Conservation (phyloP, 1,139 yeast genomes). For the Lodderomyces margitis region DNA sequence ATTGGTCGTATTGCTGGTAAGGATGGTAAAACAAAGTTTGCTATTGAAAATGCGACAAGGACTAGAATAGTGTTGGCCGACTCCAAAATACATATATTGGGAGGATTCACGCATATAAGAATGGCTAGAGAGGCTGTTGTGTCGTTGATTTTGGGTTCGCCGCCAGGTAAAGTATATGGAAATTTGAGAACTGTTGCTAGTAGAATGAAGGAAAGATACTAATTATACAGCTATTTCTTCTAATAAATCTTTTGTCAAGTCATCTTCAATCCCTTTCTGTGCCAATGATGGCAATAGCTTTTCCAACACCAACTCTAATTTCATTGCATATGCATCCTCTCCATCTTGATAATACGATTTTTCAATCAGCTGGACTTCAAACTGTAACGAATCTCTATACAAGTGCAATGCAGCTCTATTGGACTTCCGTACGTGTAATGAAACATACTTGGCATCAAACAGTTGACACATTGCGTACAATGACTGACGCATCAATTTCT, state of each 20-base stretch:
- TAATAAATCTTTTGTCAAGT: conserved; percentile 41
- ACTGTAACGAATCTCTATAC: conserved; percentile 80
- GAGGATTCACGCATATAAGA: conserved; percentile 94
- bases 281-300: conserved; percentile 59
- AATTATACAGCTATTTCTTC: conserved; percentile 14
- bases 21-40: conserved; percentile 97
- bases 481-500: conserved; percentile 87
- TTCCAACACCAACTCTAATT: conserved; percentile 57
- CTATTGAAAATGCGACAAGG: conserved; percentile 96
- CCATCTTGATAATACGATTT: conserved; percentile 92
- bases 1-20: conserved; percentile 99
- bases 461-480: conserved; percentile 75
- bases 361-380: conserved; percentile 80
- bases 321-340: conserved; percentile 98
- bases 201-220: conserved; percentile 94
- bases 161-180: conserved; percentile 98
- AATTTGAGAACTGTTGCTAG: conserved; percentile 95
- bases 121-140: conserved; percentile 98
- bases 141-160: conserved; percentile 91
- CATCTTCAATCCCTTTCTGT: conserved; percentile 46
- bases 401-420: conserved; percentile 93
- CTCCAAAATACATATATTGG: conserved; percentile 90
- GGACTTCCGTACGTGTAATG: conserved; percentile 90
- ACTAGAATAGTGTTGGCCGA: conserved; percentile 97
- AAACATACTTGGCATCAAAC: conserved; percentile 79